A percentile compares a stretch with the other conserved stretches of the same genome.
Evolutionary conservation across 352 stramenopile species (phyloP).

Genomic region (Aphanomyces stellatus): DNA sequence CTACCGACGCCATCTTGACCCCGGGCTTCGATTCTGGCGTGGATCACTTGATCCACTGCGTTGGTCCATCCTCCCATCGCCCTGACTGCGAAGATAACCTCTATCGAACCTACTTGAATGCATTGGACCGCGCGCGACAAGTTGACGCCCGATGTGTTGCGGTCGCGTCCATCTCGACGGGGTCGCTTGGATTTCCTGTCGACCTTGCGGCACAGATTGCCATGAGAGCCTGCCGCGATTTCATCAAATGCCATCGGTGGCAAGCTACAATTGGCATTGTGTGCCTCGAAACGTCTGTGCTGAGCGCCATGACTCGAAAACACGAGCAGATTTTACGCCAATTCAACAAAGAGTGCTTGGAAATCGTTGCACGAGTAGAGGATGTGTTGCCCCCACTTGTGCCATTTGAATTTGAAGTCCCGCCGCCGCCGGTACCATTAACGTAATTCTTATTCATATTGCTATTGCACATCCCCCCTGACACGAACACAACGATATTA

Average conservation of each 20-base stretch:
- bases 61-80: slow-evolving; percentile 36
- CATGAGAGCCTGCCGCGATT: slow-evolving; percentile 39
- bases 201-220: slow-evolving; percentile 31
- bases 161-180: slow-evolving; percentile 30
- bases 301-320: neutral
- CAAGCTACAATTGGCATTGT: neutral
- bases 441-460: too few species aligned
- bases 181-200: slow-evolving; percentile 27
- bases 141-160: slow-evolving; percentile 26
- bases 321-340: neutral
- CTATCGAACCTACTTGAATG: slow-evolving; percentile 26
- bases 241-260: slow-evolving; percentile 3
- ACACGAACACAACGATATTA: too few species aligned
- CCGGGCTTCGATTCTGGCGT: slow-evolving; percentile 46
- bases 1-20: slow-evolving; percentile 32
- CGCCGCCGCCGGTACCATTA: too few species aligned
- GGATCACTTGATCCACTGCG: slow-evolving; percentile 46
- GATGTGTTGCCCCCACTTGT: neutral
- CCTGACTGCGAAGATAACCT: slow-evolving; percentile 22
- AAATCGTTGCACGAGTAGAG: neutral
- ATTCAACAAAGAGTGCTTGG: slow-evolving; percentile 7
- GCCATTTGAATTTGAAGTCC: too few species aligned
- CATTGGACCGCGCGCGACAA: slow-evolving; percentile 20
- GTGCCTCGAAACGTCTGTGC: neutral
- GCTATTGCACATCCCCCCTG: too few species aligned